A percentile compares a stretch with the other conserved stretches of the same genome.
phyloP scores from a whole-genome alignment of 371 early-diverging fungal genomes.

The Parasitella parasitica region DNA sequence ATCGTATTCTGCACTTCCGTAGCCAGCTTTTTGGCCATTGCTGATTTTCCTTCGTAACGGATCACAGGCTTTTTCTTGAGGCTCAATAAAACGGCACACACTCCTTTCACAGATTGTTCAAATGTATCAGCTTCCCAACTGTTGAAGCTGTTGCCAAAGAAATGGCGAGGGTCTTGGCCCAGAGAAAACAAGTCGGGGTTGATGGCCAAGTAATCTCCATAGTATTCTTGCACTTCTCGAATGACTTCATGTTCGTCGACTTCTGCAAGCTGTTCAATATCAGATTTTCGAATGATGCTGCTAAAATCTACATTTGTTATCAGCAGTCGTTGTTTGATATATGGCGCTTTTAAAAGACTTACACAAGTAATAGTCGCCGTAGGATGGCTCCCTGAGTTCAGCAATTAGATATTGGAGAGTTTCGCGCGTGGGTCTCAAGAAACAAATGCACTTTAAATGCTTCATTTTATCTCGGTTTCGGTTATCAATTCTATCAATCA shows the following conservation, averaged over 20 bases:
- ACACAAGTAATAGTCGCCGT: conserved; percentile 94
- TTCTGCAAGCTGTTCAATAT: conserved; percentile 92
- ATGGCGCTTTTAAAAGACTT: no score
- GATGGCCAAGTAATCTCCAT: conserved; percentile 88
- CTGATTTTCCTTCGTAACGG: conserved; percentile 79
- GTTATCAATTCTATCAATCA: conserved; percentile 92
- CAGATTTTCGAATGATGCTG: conserved; percentile 85
- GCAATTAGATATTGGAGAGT: conserved; percentile 82
- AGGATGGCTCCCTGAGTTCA: conserved; percentile 88
- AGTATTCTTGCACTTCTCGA: conserved; percentile 94
- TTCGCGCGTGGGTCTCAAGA: conserved; percentile 84
- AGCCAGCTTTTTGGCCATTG: conserved; percentile 81
- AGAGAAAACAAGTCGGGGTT: conserved; percentile 84
- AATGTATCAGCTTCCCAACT: conserved; percentile 80
- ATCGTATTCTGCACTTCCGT: conserved; percentile 79
- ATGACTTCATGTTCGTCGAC: conserved; percentile 93
- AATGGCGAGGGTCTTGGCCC: conserved; percentile 61
- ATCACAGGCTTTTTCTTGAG: conserved; percentile 90
- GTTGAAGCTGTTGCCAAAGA: conserved; percentile 69
- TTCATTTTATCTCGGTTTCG: conserved; percentile 83
- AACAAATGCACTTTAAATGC: conserved; percentile 92
- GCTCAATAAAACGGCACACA: conserved; percentile 76
- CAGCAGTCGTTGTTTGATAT: no score
- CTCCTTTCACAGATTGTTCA: conserved; percentile 74
- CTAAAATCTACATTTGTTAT: conserved; percentile 75